phyloP scores from a whole-genome alignment of 106 monocot genomes.

The Dendrobium officinale region DNA sequence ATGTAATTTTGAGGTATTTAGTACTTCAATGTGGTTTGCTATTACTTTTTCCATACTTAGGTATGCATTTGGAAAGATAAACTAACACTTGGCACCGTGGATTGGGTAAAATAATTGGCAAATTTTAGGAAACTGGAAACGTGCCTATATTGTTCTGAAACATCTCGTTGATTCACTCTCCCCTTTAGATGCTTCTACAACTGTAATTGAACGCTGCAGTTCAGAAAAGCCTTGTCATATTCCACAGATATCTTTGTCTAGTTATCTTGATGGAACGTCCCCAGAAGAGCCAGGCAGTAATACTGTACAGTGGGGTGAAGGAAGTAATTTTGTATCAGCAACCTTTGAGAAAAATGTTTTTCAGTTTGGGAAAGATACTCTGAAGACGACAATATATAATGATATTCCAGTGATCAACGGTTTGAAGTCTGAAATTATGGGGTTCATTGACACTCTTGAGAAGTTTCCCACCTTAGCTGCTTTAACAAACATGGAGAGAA shows the following conservation, averaged over 20 bases:
- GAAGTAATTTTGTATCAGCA: slow-evolving; percentile 14
- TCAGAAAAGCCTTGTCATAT: slow-evolving; percentile 18
- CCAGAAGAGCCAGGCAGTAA: slow-evolving; percentile 9
- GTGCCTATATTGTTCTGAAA: slow-evolving; percentile 48
- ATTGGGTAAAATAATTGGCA: not conserved
- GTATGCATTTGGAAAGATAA: not conserved
- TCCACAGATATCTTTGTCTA: slow-evolving; percentile 48
- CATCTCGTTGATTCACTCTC: slow-evolving; percentile 58
- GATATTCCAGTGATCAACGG: slow-evolving; percentile 14
- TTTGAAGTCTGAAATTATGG: slow-evolving; percentile 42
- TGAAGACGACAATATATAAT: not conserved
- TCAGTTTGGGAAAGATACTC: slow-evolving; percentile 22
- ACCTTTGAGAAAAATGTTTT: slow-evolving; percentile 18
- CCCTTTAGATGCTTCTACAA: slow-evolving; percentile 20
- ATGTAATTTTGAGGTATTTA: not conserved
- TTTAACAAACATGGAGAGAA: slow-evolving; percentile 43
- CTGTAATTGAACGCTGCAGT: not conserved
- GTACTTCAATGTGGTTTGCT: not conserved
- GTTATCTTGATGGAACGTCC: slow-evolving; percentile 36
- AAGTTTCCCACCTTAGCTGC: slow-evolving; percentile 15
- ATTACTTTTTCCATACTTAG: not conserved
- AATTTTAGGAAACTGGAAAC: slow-evolving; percentile 79
- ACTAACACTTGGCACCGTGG: not conserved
- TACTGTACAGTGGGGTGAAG: slow-evolving; percentile 62
- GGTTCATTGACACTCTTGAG: slow-evolving; percentile 29